phyloP scores from a whole-genome alignment of 2,329 filamentous ascomycete species.

The Aspergillus glaucus region DNA sequence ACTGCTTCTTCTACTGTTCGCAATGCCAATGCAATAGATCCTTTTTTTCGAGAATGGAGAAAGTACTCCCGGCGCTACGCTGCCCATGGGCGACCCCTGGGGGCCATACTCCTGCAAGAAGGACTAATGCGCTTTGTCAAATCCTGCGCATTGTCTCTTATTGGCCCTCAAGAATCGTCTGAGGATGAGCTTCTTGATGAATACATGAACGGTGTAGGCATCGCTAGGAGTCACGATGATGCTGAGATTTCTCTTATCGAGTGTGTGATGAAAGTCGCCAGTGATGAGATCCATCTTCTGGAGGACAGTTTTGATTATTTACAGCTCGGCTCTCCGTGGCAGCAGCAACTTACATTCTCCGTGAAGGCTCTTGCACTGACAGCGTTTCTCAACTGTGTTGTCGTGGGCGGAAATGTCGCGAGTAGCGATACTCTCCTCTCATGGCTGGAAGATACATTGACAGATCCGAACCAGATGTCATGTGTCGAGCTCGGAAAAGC shows the following conservation, averaged over 20 bases:
- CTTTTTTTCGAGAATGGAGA: conserved; percentile 75
- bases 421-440: conserved; percentile 71
- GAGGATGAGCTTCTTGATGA: conserved; percentile 65
- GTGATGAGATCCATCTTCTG: conserved; percentile 76
- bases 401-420: conserved; percentile 73
- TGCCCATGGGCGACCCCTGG: conserved; percentile 69
- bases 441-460: conserved; percentile 79
- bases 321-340: conserved; percentile 74
- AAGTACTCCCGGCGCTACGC: conserved; percentile 78
- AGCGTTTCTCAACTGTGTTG: conserved; percentile 76
- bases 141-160: conserved; percentile 67
- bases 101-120: conserved; percentile 84
- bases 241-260: conserved; percentile 43
- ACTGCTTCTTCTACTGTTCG: conserved; percentile 85
- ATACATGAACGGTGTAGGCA: conserved; percentile 55
- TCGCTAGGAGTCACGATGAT: conserved; percentile 36
- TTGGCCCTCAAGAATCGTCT: conserved; percentile 54
- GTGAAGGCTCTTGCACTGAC: conserved; percentile 78
- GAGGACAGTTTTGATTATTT: conserved; percentile 89
- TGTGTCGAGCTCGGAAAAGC: conserved; percentile 70
- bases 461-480: conserved; percentile 74
- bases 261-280: conserved; percentile 63
- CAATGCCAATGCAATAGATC: conserved; percentile 63
- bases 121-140: conserved; percentile 82
- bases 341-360: conserved; percentile 78